These are phyloP conservation scores for Scedosporium dehoogii DNA, from an alignment of 2,329 filamentous ascomycete species.

Conservation along the genomic window DNA sequence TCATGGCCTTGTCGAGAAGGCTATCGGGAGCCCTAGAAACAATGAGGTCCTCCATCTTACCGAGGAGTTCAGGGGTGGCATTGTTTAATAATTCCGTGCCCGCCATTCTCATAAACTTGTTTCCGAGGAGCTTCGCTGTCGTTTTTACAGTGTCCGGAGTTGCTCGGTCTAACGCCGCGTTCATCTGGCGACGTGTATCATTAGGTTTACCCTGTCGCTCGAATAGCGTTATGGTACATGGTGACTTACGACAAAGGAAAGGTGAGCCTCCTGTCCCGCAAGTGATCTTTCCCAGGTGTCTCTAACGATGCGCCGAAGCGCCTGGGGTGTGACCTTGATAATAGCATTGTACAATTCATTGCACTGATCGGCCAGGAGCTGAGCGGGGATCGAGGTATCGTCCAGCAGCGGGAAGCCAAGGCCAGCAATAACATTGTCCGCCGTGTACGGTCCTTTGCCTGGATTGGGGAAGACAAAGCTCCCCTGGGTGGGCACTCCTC, in stretches of 20 bases:
- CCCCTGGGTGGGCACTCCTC: not conserved
- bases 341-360: slow-evolving; percentile 14
- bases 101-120: slow-evolving; percentile 28
- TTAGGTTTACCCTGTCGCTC: not conserved
- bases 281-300: slow-evolving; percentile 36
- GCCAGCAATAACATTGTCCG: not conserved
- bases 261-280: slow-evolving; percentile 34
- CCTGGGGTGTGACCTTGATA: slow-evolving; percentile 25
- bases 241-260: slow-evolving; percentile 34
- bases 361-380: not conserved
- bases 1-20: slow-evolving; percentile 44
- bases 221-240: not conserved
- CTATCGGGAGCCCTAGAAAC: slow-evolving; percentile 34
- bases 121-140: slow-evolving; percentile 35
- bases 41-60: slow-evolving; percentile 32
- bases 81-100: slow-evolving; percentile 28
- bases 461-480: not conserved
- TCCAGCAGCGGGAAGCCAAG: not conserved
- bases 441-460: not conserved
- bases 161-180: slow-evolving; percentile 37
- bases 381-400: not conserved
- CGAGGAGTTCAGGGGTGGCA: slow-evolving; percentile 25
- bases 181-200: slow-evolving; percentile 20
- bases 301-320: slow-evolving; percentile 30
- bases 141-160: slow-evolving; percentile 23